These are phyloP conservation scores for Ogataea pini DNA, from an alignment of 805 yeast species.

Conservation along the genomic window DNA sequence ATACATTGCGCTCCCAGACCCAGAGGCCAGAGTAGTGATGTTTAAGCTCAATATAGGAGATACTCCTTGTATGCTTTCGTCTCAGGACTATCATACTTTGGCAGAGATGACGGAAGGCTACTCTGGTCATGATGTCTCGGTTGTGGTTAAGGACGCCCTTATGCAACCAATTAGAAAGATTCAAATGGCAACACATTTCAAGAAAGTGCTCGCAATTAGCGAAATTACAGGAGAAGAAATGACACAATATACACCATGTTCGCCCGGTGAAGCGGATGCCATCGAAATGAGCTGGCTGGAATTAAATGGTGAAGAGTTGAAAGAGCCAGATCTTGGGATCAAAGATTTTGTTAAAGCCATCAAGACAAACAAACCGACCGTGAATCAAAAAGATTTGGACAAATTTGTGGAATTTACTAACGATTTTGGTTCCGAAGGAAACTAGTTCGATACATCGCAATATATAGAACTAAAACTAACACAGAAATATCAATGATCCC, in stretches of 20 bases:
- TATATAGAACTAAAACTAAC: neutral
- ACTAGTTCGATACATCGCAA: slow-evolving; percentile 36
- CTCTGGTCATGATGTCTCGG: slow-evolving; percentile 96
- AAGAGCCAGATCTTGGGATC: slow-evolving; percentile 85
- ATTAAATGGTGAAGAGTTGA: slow-evolving; percentile 81
- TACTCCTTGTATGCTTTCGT: slow-evolving; percentile 77
- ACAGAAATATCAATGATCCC: no score
- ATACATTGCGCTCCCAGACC: slow-evolving; percentile 92
- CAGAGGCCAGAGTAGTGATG: slow-evolving; percentile 90
- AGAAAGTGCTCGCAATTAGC: slow-evolving; percentile 49
- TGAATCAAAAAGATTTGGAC: slow-evolving; percentile 76
- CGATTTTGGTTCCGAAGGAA: slow-evolving; percentile 98
- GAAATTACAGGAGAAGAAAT: slow-evolving; percentile 37
- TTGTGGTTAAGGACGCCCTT: slow-evolving; percentile 93
- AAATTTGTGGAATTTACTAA: slow-evolving; percentile 86
- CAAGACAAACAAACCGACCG: slow-evolving; percentile 91
- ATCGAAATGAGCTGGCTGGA: slow-evolving; percentile 92
- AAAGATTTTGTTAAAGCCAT: slow-evolving; percentile 94
- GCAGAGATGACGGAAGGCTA: slow-evolving; percentile 97
- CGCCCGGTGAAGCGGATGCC: slow-evolving; percentile 93
- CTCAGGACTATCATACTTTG: slow-evolving; percentile 71
- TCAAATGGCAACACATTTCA: slow-evolving; percentile 95
- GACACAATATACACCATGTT: slow-evolving; percentile 79
- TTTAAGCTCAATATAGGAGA: slow-evolving; percentile 90
- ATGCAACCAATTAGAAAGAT: slow-evolving; percentile 98